Conservation (phyloP, 2,329 filamentous ascomycete species). For the Fusarium beomiforme region DNA sequence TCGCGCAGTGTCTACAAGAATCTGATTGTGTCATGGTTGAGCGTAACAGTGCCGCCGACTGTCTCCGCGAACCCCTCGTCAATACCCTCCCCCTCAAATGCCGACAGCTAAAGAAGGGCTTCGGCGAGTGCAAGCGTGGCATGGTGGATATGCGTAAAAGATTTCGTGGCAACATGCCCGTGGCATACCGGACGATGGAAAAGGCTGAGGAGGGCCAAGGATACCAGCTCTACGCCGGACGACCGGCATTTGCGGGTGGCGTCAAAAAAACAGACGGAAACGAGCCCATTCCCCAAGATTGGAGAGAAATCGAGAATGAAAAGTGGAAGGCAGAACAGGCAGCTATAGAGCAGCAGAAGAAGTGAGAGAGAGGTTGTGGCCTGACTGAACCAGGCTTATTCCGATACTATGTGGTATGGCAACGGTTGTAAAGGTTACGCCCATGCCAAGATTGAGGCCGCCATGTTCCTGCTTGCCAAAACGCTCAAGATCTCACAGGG, state of each 20-base stretch:
- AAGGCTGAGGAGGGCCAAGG: slow-evolving; percentile 65
- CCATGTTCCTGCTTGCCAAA: not conserved
- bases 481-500: not conserved
- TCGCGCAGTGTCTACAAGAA: slow-evolving; percentile 94
- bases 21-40: slow-evolving; percentile 97
- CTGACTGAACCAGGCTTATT: not conserved
- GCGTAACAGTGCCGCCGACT: slow-evolving; percentile 86
- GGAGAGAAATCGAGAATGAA: slow-evolving; percentile 73
- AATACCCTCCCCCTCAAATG: slow-evolving; percentile 87
- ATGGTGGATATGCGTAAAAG: slow-evolving; percentile 99
- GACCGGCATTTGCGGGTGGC: slow-evolving; percentile 72
- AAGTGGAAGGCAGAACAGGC: slow-evolving; percentile 57
- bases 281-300: slow-evolving; percentile 69
- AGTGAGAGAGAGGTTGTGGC: slow-evolving; percentile 12
- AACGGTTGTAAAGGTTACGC: not conserved
- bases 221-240: slow-evolving; percentile 83
- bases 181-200: slow-evolving; percentile 71
- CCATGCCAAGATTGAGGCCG: not conserved
- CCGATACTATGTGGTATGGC: not conserved
- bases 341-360: slow-evolving; percentile 40
- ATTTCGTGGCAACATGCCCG: slow-evolving; percentile 92
- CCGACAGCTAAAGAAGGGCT: slow-evolving; percentile 91
- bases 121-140: slow-evolving; percentile 94
- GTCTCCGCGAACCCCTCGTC: slow-evolving; percentile 82
- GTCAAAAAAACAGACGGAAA: slow-evolving; percentile 74